A percentile compares a stretch with the other conserved stretches of the same genome.
Evolutionary conservation across 176 grass and related monocot genomes (phyloP).

Genomic region (Eragrostis nindensis): DNA sequence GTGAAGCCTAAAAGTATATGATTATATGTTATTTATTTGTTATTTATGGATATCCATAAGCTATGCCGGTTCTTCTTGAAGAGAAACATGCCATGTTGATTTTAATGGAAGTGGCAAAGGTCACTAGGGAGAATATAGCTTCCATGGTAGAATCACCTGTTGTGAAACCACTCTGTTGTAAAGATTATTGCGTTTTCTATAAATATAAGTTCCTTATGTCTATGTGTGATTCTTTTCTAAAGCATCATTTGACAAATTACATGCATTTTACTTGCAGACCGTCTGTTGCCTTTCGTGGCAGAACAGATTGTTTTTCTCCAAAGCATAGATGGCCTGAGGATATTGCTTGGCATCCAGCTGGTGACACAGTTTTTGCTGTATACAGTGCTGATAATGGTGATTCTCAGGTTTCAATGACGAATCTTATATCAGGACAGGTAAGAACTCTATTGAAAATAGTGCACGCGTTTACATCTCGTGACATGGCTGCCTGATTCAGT

Average conservation of each 20-base stretch:
- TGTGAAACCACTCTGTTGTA: background rate
- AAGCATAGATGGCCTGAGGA: constrained; percentile 98
- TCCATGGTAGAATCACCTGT: background rate
- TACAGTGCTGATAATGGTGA: constrained; percentile 89
- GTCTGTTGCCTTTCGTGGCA: constrained; percentile 67
- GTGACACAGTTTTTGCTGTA: constrained; percentile 80
- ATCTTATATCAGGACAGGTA: constrained; percentile 91
- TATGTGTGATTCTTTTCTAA: background rate
- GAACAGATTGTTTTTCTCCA: constrained; percentile 82
- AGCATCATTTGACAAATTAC: constrained; percentile 33
- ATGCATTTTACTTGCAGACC: constrained; percentile 60
- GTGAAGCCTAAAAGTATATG: background rate
- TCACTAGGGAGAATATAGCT: constrained; percentile 9
- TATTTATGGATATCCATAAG: background rate
- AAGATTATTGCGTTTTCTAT: background rate
- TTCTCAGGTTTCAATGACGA: constrained; percentile 84
- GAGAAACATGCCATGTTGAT: background rate
- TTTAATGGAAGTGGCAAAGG: background rate
- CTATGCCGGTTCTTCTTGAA: background rate
- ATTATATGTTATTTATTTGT: background rate
- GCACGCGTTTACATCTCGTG: constrained; percentile 26
- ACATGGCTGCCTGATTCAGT: constrained; percentile 23
- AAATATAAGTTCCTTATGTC: background rate
- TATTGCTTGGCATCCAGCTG: constrained; percentile 91
- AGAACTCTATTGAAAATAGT: constrained; percentile 46